Percentiles rank a stretch among this genome's conserved stretches.
Conservation (phyloP, 306 rosid genomes). For the Citrullus amarus region DNA sequence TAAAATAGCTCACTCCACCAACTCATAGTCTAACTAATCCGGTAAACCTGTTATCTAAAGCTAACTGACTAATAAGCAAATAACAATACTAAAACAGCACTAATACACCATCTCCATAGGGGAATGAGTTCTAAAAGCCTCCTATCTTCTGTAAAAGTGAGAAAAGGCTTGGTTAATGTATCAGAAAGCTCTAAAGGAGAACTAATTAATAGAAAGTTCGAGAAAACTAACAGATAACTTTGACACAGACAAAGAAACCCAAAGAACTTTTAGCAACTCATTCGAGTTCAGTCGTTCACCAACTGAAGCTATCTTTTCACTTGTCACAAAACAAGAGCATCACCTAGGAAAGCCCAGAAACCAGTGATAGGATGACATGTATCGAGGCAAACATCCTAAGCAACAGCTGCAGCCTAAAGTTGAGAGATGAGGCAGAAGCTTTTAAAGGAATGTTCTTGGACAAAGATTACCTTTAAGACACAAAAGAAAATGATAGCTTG, state of each 20-base stretch:
- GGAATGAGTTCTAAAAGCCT: neutral
- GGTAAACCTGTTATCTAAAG: neutral
- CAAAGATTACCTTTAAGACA: neutral
- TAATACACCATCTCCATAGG: neutral
- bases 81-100: neutral
- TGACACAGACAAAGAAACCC: neutral
- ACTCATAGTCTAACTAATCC: neutral
- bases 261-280: neutral
- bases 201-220: neutral
- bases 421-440: neutral
- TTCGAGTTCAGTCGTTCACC: neutral
- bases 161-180: neutral
- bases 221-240: neutral
- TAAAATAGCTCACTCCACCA: neutral
- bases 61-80: neutral
- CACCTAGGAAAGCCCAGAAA: neutral
- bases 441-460: neutral
- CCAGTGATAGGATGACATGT: neutral
- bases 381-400: neutral
- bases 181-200: neutral
- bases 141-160: neutral
- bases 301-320: neutral
- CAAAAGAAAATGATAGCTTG: neutral
- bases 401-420: neutral
- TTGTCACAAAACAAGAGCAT: neutral